Base-by-base conservation (phyloP, 306 rosid genomes). In the Comarum palustre region DNA sequence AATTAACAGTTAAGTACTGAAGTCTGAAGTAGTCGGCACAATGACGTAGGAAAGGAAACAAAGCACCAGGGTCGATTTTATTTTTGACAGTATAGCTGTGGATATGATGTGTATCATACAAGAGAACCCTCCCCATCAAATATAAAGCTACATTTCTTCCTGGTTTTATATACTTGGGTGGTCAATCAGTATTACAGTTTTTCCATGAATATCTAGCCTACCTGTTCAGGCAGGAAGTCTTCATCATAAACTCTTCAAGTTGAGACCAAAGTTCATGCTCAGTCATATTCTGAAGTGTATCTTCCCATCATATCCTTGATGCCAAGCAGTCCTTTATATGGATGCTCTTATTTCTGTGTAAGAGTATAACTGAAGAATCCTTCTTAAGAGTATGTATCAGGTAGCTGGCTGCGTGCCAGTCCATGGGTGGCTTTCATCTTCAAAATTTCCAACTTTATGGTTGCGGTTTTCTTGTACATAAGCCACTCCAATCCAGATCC, bases 401-500 rank as follows among this genome's bases (percentile, higher is more conserved):
- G 82, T 70, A 47, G 79, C 86, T 19, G 96, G 93, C 79, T 86
- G 90, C 3, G 73, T 77, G 36, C 88, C 82, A 39, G 75, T 74
- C 96, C 96, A 90, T 3, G 85, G 78, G 42, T 27, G 79, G 74
- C 15, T 78, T 22, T 85, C 88, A n/a, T 81, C 82, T 62, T 84
- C 87, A 31, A 82, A 65, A 43, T 72, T 79, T 45, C 76, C 67
- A 12, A 75, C 1, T 69, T 78, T 81, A 22, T 19, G 82, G 77
- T 59, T 80, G 70, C 80, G 84, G 70, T 51, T 85, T 68, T 80
- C 88, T 81, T 91, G 97, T 57, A 87, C 68, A 76, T 85, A 85
- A 45, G 76, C 66, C 38, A 86, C 66, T 42, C 94, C 92, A 15
- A 84, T 84, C 97, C 92, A 91, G 65, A 88, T 78, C 57, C 95